Percentiles rank a stretch among this genome's conserved stretches.
Conservation (phyloP, 768 basidiomycete genomes). For the Nevesoporus exiguus region DNA sequence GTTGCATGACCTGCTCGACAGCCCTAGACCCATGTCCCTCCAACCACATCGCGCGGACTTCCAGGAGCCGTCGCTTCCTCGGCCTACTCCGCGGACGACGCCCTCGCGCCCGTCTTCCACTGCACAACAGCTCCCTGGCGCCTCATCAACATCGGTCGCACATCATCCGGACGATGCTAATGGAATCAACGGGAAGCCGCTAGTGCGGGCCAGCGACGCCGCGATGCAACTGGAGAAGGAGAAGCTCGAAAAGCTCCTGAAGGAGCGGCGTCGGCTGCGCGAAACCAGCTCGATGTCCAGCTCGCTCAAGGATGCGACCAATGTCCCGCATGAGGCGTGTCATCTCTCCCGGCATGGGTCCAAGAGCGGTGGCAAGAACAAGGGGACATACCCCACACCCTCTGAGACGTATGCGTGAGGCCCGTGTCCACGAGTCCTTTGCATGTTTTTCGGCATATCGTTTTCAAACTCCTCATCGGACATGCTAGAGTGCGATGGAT, state of each 20-base stretch:
- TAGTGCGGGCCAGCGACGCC: constrained; percentile 51
- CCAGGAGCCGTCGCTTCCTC: constrained; percentile 23
- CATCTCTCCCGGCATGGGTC: constrained; percentile 20
- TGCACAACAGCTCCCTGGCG: constrained; percentile 13
- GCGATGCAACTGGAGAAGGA: constrained; percentile 52
- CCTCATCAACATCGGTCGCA: constrained; percentile 16
- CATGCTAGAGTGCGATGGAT: constrained; percentile 18
- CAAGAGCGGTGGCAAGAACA: constrained; percentile 15
- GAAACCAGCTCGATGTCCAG: constrained; percentile 14
- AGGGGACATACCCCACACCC: constrained; percentile 6
- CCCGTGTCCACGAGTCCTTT: background rate
- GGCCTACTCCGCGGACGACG: constrained; percentile 19
- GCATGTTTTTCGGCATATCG: background rate
- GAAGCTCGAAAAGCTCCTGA: constrained; percentile 34
- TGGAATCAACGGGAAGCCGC: constrained; percentile 20
- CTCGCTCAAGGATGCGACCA: constrained; percentile 31
- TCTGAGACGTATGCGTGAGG: constrained; percentile 17
- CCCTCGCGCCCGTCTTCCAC: constrained; percentile 25
- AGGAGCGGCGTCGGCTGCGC: constrained; percentile 28
- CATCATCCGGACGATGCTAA: constrained; percentile 14
- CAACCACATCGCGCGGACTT: constrained; percentile 32
- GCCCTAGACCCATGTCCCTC: constrained; percentile 38
- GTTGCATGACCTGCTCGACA: constrained; percentile 47
- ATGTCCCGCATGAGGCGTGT: constrained; percentile 18
- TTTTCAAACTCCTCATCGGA: constrained; percentile 5